A percentile compares a stretch with the other conserved stretches of the same genome.
phyloP scores from a whole-genome alignment of 495 filamentous ascomycete genomes.

The Eremomyces bilateralis region DNA sequence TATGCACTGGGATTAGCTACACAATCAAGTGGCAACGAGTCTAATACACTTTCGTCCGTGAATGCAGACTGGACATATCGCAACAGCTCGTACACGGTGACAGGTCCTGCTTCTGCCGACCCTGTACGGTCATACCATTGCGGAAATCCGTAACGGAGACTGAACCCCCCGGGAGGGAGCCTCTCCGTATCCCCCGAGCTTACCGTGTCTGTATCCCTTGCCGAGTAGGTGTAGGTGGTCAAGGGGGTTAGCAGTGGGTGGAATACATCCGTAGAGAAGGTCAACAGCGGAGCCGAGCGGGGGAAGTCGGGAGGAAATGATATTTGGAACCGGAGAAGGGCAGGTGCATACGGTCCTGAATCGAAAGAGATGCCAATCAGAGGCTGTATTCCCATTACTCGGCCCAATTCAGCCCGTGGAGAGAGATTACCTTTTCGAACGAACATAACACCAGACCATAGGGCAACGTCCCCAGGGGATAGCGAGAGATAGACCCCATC shows the following conservation, averaged over 20 bases:
- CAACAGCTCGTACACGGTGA: slow-evolving; percentile 39
- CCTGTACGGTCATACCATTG: slow-evolving; percentile 47
- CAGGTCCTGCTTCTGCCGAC: background rate
- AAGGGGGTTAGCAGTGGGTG: slow-evolving; percentile 80
- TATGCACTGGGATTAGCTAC: slow-evolving; percentile 76
- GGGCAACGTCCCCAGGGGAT: slow-evolving; percentile 52
- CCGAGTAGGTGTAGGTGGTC: slow-evolving; percentile 77
- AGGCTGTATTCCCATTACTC: too few relatives aligned
- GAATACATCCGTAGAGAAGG: slow-evolving; percentile 77
- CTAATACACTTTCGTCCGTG: slow-evolving; percentile 51
- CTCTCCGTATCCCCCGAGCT: slow-evolving; percentile 64
- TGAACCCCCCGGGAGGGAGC: slow-evolving; percentile 71
- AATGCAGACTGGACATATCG: slow-evolving; percentile 67
- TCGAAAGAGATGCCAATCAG: too few relatives aligned
- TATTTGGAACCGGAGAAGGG: slow-evolving; percentile 76
- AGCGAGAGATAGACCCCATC: slow-evolving; percentile 71
- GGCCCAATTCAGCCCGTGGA: too few relatives aligned
- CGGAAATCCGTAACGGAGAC: slow-evolving; percentile 72
- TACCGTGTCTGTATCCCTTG: slow-evolving; percentile 34
- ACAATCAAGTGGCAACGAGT: slow-evolving; percentile 55
- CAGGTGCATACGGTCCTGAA: slow-evolving; percentile 66
- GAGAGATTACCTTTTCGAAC: slow-evolving; percentile 53
- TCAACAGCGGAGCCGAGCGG: slow-evolving; percentile 55
- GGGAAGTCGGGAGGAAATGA: slow-evolving; percentile 72
- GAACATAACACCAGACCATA: slow-evolving; percentile 83